Evolutionary conservation across 2,329 filamentous ascomycete genomes (phyloP), one percentile per base, ranked within the genome.

Genomic region (Arthrinium phaeospermum): DNA sequence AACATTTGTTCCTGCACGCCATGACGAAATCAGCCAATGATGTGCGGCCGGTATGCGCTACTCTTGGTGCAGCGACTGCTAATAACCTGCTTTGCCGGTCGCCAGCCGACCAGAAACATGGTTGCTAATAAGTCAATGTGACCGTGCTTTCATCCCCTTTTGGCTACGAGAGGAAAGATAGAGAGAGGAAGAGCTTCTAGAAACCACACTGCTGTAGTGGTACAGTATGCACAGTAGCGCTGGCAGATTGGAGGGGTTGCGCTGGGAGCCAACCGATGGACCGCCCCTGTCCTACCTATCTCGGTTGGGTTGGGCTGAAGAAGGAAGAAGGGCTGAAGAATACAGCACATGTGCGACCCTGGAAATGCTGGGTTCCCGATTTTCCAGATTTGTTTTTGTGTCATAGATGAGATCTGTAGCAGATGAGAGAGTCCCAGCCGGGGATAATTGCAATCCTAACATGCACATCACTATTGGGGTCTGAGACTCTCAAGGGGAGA

Each of bases 1-100:
- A 41, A 64, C 57, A 64, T 64, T 64, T 64, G 57, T 64, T 64
- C 57, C 57, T 64, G 57, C 57, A 64, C 34, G 57, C 57, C 57
- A 64, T 64, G 57, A 34, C 34, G 57, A 19, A 64, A 41, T 41
- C 2, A 13, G 57, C 34, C n/a, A 64, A 64, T 41, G 57, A 64
- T 64, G 30, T n/a, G 57, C 57, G 57, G 57, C 22, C 22, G 34
- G 34, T 41, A n/a, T 41, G 57, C 30, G 57, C 34, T 64, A 64
- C 57, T 64, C 57, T 41, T n/a, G 57, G 41, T 64, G 57, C 57
- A 13, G 57, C 34, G 19, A 24, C 34, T 37, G 57, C 34, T n/a
- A 41, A n/a, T 34, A 4, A 37, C 37, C 10, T 41, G 37, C 37
- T 41, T 41, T 41, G 37, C 37, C 37, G 10, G 37, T 30, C 37